Conservation (phyloP, 78 protist genomes). For the Dictyostelium capitatum region DNA sequence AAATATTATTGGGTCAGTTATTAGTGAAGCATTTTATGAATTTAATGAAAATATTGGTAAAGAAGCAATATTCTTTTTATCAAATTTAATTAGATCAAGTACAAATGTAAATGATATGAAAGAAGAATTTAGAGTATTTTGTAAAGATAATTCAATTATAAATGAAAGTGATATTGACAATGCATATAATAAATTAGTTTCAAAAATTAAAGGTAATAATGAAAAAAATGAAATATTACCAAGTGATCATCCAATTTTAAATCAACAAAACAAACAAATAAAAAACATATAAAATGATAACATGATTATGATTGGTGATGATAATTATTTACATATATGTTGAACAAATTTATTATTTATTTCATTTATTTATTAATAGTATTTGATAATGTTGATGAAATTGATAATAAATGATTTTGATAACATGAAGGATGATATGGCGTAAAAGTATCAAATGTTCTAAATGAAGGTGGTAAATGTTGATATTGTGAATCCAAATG, state of each 20-base stretch:
- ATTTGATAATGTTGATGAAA: too few relatives aligned
- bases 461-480: constrained; percentile 65
- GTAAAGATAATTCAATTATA: neutral
- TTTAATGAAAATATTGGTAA: neutral
- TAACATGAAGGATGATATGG: constrained; percentile 73
- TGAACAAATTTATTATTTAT: too few relatives aligned
- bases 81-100: neutral
- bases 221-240: neutral
- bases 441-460: constrained; percentile 63
- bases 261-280: too few relatives aligned
- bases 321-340: too few relatives aligned
- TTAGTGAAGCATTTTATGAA: neutral
- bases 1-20: neutral
- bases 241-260: neutral
- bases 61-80: neutral
- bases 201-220: neutral
- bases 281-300: too few relatives aligned
- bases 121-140: neutral
- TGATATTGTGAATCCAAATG: constrained; percentile 53
- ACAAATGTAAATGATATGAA: neutral
- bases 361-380: too few relatives aligned
- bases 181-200: neutral
- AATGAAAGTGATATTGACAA: neutral
- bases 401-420: constrained; percentile 25
- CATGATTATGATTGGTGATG: too few relatives aligned